Conservation (phyloP, 768 basidiomycete genomes). For the Daedaleopsis sinensis region DNA sequence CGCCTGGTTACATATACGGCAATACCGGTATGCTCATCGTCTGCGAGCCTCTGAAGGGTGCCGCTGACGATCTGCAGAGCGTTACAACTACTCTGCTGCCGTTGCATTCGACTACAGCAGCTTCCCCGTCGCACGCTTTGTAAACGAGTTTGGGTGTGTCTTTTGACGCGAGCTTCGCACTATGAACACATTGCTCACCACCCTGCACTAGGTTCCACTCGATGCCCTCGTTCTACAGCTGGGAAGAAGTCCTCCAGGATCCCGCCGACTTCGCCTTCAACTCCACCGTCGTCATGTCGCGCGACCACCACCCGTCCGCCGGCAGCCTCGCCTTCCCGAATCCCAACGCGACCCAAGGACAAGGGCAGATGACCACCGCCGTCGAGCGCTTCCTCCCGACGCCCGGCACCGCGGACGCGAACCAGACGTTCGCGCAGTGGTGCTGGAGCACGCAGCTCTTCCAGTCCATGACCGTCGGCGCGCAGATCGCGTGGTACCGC, state of each 20-base stretch:
- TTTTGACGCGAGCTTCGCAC: too few relatives aligned
- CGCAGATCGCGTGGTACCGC: constrained; percentile 60
- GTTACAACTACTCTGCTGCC: constrained; percentile 57
- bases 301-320: constrained; percentile 60
- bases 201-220: constrained; percentile 66
- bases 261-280: constrained; percentile 60
- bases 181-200: not conserved
- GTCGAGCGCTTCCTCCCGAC: constrained; percentile 61
- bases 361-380: constrained; percentile 52
- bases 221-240: constrained; percentile 63
- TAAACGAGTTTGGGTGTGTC: constrained; percentile 62
- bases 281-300: constrained; percentile 56
- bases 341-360: constrained; percentile 55
- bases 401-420: constrained; percentile 48
- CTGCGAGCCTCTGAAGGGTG: not conserved
- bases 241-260: constrained; percentile 56
- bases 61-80: constrained; percentile 39
- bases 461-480: constrained; percentile 60
- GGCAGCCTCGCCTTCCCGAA: constrained; percentile 56
- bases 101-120: constrained; percentile 57
- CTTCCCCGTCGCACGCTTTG: constrained; percentile 51
- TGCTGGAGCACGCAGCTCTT: constrained; percentile 65
- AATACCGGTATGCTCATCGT: constrained; percentile 42
- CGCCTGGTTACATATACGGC: constrained; percentile 56
- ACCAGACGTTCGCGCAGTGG: constrained; percentile 66